Base-by-base conservation (phyloP, 805 yeast genomes). In the Cyberlindnera nakhonratchasimensis region DNA sequence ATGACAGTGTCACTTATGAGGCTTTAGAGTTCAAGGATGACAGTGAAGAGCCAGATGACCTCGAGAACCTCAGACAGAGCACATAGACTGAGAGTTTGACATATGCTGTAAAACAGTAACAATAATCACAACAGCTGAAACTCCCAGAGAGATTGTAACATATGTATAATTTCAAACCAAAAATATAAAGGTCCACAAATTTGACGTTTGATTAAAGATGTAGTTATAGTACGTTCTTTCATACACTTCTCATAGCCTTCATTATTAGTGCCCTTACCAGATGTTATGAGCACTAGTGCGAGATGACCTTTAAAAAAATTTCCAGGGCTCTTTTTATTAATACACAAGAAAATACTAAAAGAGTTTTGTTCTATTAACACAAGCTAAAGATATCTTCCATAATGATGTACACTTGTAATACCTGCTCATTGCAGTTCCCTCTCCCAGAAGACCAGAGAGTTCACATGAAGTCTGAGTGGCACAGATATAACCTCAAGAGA, bases 391-490 rank as follows among this genome's bases (percentile, higher is more conserved):
- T 10, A 4, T 19, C 12, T 14, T 18, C 13, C 11, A 36, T 17
- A 7, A 39, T 35, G 42, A 35, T 49, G 51, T 70, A 63, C 55
- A 89, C 98, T 7, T 93, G 99, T 71, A 86, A 89, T 61, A 82
- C 96, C 19, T 93, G 99, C 64, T 81, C 78, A 21, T 72, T 91
- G 50, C 81, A 80, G 38, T 93, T 93, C 55, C 77, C 81, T 21
- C 66, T 78, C 10, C 79, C 95, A 2, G 85, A 77, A 40, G 77
- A 77, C 56, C 99, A 93, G 67, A 74, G 98, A 54, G 67, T 70
- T 39, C 99, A 93, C 62, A 93, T 93, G 99, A 87, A 86, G 60
- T 79, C 96, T 2, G 99, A 93, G 48, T 93, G 99, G 99, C 99
- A 93, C 65, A 77, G 98, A 57, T 93, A 93, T 65, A 93, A 93